phyloP scores from a whole-genome alignment of 2,329 filamentous ascomycete species.

The Aureobasidium sp. region DNA sequence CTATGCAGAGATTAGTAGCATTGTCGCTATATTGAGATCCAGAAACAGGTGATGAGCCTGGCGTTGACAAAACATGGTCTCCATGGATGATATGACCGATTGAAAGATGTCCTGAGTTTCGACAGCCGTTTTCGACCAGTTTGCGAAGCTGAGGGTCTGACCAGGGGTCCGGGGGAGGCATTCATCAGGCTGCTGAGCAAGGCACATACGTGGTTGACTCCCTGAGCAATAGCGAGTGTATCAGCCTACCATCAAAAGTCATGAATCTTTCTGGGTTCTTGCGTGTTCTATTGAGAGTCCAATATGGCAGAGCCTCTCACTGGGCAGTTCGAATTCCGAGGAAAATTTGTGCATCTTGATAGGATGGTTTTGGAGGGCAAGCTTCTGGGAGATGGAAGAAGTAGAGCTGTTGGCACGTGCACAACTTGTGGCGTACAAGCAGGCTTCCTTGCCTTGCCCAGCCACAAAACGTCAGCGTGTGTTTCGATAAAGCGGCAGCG shows the following conservation, averaged over 20 bases:
- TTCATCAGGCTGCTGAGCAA: background rate
- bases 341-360: background rate
- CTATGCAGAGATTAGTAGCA: background rate
- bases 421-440: background rate
- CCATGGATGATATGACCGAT: background rate
- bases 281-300: background rate
- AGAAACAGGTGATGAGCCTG: background rate
- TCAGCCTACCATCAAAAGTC: background rate
- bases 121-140: background rate
- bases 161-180: background rate
- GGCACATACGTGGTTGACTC: background rate
- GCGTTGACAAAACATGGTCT: background rate
- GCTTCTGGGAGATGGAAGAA: background rate
- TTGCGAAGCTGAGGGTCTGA: background rate
- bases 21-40: background rate
- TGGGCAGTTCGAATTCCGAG: background rate
- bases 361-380: background rate
- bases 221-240: background rate
- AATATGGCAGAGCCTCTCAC: background rate
- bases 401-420: background rate
- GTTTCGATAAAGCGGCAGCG: conserved; percentile 5
- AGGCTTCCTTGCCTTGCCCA: background rate
- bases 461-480: conserved; percentile 7
- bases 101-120: background rate
- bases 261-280: background rate